phyloP scores from a whole-genome alignment of 352 stramenopile species.

The Discostella stelligera region DNA sequence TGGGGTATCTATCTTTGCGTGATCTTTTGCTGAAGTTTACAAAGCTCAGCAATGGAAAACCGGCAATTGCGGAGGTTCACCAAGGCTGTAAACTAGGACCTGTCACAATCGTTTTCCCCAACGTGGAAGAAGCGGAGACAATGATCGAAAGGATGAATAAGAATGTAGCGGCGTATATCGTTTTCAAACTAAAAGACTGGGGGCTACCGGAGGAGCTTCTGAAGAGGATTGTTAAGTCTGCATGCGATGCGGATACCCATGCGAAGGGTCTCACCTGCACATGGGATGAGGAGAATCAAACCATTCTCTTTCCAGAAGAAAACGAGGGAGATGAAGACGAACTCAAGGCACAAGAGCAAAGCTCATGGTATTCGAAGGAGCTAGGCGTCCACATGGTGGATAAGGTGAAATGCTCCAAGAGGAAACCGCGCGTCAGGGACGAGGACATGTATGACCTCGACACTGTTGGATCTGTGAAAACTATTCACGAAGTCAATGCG shows the following conservation, averaged over 20 bases:
- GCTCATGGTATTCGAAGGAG: conserved; percentile 1
- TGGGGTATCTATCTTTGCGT: no score
- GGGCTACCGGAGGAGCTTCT: neutral
- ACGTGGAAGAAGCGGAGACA: neutral
- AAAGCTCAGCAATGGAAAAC: no score
- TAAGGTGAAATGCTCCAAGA: no score
- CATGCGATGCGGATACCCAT: neutral
- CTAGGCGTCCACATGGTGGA: no score
- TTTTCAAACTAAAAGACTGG: neutral
- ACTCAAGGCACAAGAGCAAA: neutral
- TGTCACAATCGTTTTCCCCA: no score
- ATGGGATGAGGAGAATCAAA: neutral
- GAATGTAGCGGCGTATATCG: neutral
- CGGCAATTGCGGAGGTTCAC: no score
- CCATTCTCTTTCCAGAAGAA: neutral
- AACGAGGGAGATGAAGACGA: neutral
- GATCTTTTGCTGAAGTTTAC: no score
- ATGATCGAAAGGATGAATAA: neutral
- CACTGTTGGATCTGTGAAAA: no score
- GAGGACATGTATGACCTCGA: no score
- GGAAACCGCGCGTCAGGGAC: no score
- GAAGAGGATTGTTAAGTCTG: neutral
- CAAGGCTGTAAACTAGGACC: no score
- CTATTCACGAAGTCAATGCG: no score
- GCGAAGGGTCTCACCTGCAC: neutral